Percentiles rank a stretch among this genome's conserved stretches.
Conservation (phyloP, 2,329 filamentous ascomycete genomes). For the Cytospora piceicola region DNA sequence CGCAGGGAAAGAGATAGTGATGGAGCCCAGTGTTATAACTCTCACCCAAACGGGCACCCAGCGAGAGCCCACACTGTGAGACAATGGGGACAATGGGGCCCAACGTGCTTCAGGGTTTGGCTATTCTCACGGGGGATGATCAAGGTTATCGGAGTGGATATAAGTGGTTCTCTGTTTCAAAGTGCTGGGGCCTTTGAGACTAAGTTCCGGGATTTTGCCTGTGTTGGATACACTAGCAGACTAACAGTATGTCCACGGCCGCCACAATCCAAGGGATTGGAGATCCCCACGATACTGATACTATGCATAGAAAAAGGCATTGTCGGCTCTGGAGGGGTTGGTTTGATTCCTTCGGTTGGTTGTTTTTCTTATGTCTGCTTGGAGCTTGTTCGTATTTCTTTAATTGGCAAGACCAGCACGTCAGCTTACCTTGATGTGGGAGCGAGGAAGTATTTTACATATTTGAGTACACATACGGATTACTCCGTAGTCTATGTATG, state of each 20-base stretch:
- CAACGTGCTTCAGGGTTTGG: not conserved
- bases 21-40: not conserved
- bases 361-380: too few relatives aligned
- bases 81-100: not conserved
- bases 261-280: not conserved
- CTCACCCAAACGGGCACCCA: not conserved
- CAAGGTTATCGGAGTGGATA: constrained; percentile 14
- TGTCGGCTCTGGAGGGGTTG: not conserved
- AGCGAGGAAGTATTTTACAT: not conserved
- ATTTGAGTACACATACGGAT: too few relatives aligned
- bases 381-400: constrained; percentile 8
- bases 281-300: not conserved
- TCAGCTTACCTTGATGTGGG: not conserved
- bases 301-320: not conserved
- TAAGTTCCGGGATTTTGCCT: not conserved
- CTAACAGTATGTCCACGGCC: too few relatives aligned
- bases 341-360: not conserved
- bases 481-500: too few relatives aligned
- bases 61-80: not conserved
- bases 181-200: constrained; percentile 11
- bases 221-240: not conserved
- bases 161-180: constrained; percentile 22
- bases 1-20: constrained; percentile 5
- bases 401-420: not conserved
- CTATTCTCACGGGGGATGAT: not conserved